Base-by-base conservation (phyloP, 148 eudicot genomes). In the Talinum fruticosum region DNA sequence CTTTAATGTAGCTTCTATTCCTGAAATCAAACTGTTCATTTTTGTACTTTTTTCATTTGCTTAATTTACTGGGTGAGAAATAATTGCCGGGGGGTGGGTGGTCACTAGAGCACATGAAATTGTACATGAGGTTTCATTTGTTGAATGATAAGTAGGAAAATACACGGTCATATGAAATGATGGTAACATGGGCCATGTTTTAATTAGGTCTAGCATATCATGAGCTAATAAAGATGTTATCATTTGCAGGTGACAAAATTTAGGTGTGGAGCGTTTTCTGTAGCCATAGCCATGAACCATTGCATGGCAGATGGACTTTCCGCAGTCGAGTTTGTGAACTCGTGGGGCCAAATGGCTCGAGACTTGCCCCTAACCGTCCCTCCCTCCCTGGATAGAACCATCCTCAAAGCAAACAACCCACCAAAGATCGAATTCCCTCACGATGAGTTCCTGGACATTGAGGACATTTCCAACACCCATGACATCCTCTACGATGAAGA, bases 271-370 rank as follows among this genome's bases (percentile, higher is more conserved):
- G 93, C 91, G n/a, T 88, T 88, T 77, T 83, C 83, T 28, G 73
- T 90, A 36, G 93, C 89, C 41, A 72, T 90, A 44, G 78, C 87
- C 73, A 85, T 90, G 89, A 88, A 90, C 86, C 93, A 90, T 59
- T 85, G 91, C 69, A 85, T 90, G 90, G 87, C 84, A 34, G 93
- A 90, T 69, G 93, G 93, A 28, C 75, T 85, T 14, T 87, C 87
- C 16, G 90, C 90, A 3, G 87, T 81, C 66, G 88, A 90, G 75
- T 90, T 90, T 59, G 85, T 86, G 49, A 88, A 87, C 83, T 86
- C 91, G 19, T 90, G 92, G 93, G 88, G 91, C 15, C 85, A 90
- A 81, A 84, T 77, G 0, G 93, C 93, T 12, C 76, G 93, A 37
- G 89, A 86, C 36, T 38, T 85, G 33, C 82, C 87, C 54, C 67